Evolutionary conservation across 257 asterid species (phyloP), one percentile per base, ranked within the genome.

Genomic region (Gentiana macrophylla): DNA sequence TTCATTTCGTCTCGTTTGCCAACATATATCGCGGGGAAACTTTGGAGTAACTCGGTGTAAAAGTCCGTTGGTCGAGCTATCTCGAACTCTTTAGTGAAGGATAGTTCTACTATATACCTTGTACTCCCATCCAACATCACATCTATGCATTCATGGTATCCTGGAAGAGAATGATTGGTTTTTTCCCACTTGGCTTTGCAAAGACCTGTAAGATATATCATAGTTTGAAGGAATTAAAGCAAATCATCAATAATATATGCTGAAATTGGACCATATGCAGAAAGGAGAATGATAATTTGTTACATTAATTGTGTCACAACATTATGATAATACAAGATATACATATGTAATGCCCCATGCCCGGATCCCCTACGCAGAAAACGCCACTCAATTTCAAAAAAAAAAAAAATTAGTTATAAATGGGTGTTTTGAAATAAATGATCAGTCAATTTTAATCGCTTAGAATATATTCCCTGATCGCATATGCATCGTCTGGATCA

Each of bases 121-220:
- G 24, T 4, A 35, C 0, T 63, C 36, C 73, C 76, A 2, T 61
- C 62, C 0, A 68, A 12, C 34, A 70, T 63, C 2, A 84, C 67
- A 66, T 90, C 96, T 7, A 90, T 54, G 74, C 77, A 90, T 57
- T 84, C 95, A 67, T 86, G 79, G 3, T 65, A 71, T 9, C 96
- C 96, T 1, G 87, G 47, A 0, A 83, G 79, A 35, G 32, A 49
- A 13, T 67, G 36, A 2, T 77, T 86, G 9, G 10, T 51, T 51
- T 80, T 86, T 52, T 77, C 95, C 98, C 96, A 86, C 66, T 78
- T 82, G 1, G 87, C 72, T 67, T 90, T 90, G 92, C 98, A 90
- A 1, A 86, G 76, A 33, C 96, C 98, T 90, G 59, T n/a, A 34
- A 12, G 10, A 10, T 24, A 24, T 24, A 51, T 10, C 10, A 24